Conservation (phyloP, 2,329 filamentous ascomycete species). For the Shiraia bambusicola region DNA sequence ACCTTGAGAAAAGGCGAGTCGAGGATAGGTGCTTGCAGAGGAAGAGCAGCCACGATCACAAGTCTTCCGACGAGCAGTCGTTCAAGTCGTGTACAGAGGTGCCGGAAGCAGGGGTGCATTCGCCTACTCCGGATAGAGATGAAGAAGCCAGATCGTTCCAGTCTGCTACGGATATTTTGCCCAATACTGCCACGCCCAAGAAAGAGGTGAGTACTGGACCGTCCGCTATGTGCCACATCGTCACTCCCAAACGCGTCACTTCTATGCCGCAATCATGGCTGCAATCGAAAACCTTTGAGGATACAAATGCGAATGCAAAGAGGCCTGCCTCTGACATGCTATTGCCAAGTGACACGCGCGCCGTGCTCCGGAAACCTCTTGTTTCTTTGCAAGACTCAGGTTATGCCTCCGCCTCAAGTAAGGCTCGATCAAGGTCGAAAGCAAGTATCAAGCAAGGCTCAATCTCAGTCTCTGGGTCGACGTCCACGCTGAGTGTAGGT, state of each 20-base stretch:
- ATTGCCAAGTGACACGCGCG: constrained; percentile 15
- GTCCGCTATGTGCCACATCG: constrained; percentile 23
- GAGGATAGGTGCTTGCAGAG: constrained; percentile 11
- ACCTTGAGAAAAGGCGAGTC: not conserved
- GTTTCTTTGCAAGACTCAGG: constrained; percentile 20
- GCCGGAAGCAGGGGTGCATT: constrained; percentile 10
- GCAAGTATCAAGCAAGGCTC: constrained; percentile 23
- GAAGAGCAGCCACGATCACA: constrained; percentile 27
- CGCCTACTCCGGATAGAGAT: constrained; percentile 3
- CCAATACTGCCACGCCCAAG: not conserved
- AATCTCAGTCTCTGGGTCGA: constrained; percentile 24
- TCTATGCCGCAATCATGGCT: constrained; percentile 20
- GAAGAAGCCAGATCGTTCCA: constrained; percentile 14
- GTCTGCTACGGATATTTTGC: constrained; percentile 10
- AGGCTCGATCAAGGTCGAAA: constrained; percentile 23
- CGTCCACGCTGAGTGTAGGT: constrained; percentile 19
- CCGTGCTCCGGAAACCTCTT: constrained; percentile 14
- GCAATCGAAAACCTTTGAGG: constrained; percentile 7
- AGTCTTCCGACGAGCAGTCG: constrained; percentile 36
- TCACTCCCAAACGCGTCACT: constrained; percentile 22
- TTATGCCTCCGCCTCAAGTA: constrained; percentile 17
- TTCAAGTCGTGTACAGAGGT: constrained; percentile 37
- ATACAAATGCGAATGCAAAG: constrained; percentile 5
- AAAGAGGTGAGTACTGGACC: constrained; percentile 28
- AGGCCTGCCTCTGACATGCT: constrained; percentile 15